phyloP scores from a whole-genome alignment of 208 protist species.

The Leishmania amazonensis region DNA sequence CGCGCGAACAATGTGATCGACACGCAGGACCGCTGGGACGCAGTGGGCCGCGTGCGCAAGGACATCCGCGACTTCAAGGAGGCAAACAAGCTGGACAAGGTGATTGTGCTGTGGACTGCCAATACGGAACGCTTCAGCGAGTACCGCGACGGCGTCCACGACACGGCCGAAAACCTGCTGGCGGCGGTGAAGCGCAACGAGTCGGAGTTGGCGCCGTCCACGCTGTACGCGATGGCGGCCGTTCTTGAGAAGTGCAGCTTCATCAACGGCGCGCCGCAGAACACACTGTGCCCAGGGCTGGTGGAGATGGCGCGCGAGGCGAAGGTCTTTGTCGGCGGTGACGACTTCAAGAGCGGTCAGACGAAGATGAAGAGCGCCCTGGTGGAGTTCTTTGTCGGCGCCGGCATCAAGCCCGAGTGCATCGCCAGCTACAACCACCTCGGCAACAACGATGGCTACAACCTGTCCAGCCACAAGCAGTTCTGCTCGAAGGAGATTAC shows the following conservation, averaged over 20 bases:
- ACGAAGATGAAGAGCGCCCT: slow-evolving; percentile 99
- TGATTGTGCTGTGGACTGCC: slow-evolving; percentile 98
- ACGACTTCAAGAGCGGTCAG: slow-evolving; percentile 99
- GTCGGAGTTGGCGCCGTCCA: slow-evolving; percentile 95
- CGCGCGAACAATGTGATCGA: slow-evolving; percentile 97
- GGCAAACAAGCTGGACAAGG: slow-evolving; percentile 94
- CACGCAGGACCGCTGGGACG: slow-evolving; percentile 89
- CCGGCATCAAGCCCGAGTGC: slow-evolving; percentile 90
- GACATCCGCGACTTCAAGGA: slow-evolving; percentile 95
- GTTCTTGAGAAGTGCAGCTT: slow-evolving; percentile 97
- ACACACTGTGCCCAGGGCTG: slow-evolving; percentile 97
- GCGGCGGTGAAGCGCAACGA: slow-evolving; percentile 87
- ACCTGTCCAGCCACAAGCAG: slow-evolving; percentile 95
- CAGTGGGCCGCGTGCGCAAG: slow-evolving; percentile 93
- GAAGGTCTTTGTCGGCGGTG: slow-evolving; percentile 95
- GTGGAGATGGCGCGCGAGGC: slow-evolving; percentile 93
- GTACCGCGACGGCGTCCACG: slow-evolving; percentile 93
- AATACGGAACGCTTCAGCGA: slow-evolving; percentile 98
- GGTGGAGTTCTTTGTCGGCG: slow-evolving; percentile 97
- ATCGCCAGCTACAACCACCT: slow-evolving; percentile 95
- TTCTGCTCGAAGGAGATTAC: slow-evolving; percentile 99
- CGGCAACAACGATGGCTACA: slow-evolving; percentile 99
- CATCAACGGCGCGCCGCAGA: slow-evolving; percentile 99
- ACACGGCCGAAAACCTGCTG: slow-evolving; percentile 96
- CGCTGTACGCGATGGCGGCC: slow-evolving; percentile 96